These are phyloP conservation scores for Pleochaeta shiraiana DNA, from an alignment of 2,329 filamentous ascomycete species.

Conservation along the genomic window DNA sequence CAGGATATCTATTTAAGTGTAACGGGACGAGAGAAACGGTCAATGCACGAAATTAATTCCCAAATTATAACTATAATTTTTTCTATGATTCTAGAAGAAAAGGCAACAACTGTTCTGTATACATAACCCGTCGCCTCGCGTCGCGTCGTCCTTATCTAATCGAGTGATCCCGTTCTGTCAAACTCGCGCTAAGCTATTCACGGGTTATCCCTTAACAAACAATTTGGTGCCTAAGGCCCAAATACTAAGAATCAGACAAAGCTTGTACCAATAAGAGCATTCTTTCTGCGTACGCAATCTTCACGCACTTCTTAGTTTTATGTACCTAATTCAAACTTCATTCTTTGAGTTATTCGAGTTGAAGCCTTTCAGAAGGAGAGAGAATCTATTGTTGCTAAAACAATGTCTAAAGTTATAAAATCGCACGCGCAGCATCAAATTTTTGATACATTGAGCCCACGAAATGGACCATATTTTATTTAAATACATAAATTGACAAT, in stretches of 20 bases:
- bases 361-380: too few relatives aligned
- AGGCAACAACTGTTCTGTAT: background rate
- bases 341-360: too few relatives aligned
- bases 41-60: background rate
- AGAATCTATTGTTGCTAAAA: slow-evolving; percentile 4
- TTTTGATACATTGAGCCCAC: background rate
- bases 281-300: too few relatives aligned
- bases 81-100: background rate
- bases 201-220: too few relatives aligned
- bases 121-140: background rate
- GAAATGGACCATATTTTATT: slow-evolving; percentile 3
- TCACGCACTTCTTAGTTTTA: too few relatives aligned
- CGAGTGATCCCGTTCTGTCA: background rate
- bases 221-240: too few relatives aligned
- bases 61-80: background rate
- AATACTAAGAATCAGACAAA: too few relatives aligned
- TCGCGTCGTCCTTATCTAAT: background rate
- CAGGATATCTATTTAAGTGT: too few relatives aligned
- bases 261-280: too few relatives aligned
- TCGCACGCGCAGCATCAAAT: slow-evolving; percentile 2
- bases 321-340: too few relatives aligned
- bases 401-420: slow-evolving; percentile 6
- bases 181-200: too few relatives aligned
- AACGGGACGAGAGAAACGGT: background rate
- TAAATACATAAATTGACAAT: slow-evolving; percentile 4